phyloP scores from a whole-genome alignment of 2,329 filamentous ascomycete species.

The Sclerotinia spermophila region DNA sequence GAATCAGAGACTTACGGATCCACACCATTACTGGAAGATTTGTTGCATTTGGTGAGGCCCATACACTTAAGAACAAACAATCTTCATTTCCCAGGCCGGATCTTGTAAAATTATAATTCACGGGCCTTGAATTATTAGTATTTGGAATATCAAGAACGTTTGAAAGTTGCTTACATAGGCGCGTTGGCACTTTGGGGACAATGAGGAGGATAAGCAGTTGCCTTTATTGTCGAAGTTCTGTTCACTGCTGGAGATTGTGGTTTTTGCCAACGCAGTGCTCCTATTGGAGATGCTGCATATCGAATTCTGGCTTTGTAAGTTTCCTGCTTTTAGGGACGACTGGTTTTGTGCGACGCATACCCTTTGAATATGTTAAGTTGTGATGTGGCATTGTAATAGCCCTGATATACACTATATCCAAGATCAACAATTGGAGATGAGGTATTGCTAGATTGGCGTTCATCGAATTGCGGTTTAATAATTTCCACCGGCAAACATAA shows the following conservation, averaged over 20 bases:
- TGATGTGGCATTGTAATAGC: conserved; percentile 40
- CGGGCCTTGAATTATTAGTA: conserved; percentile 1
- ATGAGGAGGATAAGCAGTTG: conserved; percentile 32
- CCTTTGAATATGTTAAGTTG: conserved; percentile 46
- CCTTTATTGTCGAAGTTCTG: conserved; percentile 28
- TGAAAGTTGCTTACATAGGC: conserved; percentile 3
- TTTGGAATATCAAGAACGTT: background rate
- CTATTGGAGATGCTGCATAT: conserved; percentile 43
- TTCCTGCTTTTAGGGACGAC: background rate
- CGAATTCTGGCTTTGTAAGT: conserved; percentile 33
- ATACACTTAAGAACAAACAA: conserved; percentile 40
- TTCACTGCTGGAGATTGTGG: conserved; percentile 30
- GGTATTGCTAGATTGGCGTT: background rate
- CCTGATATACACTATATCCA: conserved; percentile 46
- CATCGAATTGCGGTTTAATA: background rate
- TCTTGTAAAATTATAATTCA: conserved; percentile 20
- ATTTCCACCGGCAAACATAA: background rate
- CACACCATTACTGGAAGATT: conserved; percentile 41
- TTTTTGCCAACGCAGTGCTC: conserved; percentile 44
- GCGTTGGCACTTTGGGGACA: conserved; percentile 37
- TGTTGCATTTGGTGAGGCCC: conserved; percentile 40
- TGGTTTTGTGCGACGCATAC: conserved; percentile 32
- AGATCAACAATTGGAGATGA: conserved; percentile 40
- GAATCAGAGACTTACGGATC: conserved; percentile 35
- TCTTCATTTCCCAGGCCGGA: conserved; percentile 34